Percentiles rank a stretch among this genome's conserved stretches.
Evolutionary conservation across 176 grass and related monocot species (phyloP).

Genomic region (Tuctoria greenei): DNA sequence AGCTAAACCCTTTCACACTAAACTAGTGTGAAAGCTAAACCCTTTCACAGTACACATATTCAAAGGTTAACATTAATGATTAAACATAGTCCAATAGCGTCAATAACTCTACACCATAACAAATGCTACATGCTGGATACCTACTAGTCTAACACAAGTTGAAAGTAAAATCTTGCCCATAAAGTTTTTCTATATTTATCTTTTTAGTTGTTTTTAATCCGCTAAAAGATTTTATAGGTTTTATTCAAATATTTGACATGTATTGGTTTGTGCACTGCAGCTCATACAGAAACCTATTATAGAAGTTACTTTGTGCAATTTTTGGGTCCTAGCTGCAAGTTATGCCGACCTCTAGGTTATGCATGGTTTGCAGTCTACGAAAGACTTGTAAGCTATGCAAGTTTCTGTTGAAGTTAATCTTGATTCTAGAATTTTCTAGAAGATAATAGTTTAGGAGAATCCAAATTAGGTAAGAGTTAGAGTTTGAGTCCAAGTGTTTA

Average conservation of each 20-base stretch:
- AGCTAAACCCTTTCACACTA: too few species aligned
- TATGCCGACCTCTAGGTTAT: background rate
- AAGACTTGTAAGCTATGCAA: background rate
- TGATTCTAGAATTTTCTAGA: too few species aligned
- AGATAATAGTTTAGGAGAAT: too few species aligned
- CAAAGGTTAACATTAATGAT: too few species aligned
- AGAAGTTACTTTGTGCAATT: background rate
- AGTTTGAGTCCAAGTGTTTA: too few species aligned
- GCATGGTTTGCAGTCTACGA: background rate
- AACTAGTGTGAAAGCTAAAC: too few species aligned
- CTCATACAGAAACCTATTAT: background rate
- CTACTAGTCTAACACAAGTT: background rate
- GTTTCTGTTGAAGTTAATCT: too few species aligned
- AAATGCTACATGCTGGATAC: background rate
- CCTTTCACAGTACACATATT: too few species aligned
- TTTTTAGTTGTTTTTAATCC: conserved; percentile 9
- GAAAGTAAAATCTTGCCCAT: background rate
- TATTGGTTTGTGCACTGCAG: background rate
- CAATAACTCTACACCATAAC: background rate
- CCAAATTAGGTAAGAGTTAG: too few species aligned
- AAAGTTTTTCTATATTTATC: conserved; percentile 3
- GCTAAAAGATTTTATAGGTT: background rate
- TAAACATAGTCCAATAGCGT: too few species aligned
- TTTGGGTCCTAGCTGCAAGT: background rate
- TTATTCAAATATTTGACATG: conserved; percentile 2